Conservation (phyloP, 169 alveolate genomes). For the Plasmodium gallinaceum region DNA sequence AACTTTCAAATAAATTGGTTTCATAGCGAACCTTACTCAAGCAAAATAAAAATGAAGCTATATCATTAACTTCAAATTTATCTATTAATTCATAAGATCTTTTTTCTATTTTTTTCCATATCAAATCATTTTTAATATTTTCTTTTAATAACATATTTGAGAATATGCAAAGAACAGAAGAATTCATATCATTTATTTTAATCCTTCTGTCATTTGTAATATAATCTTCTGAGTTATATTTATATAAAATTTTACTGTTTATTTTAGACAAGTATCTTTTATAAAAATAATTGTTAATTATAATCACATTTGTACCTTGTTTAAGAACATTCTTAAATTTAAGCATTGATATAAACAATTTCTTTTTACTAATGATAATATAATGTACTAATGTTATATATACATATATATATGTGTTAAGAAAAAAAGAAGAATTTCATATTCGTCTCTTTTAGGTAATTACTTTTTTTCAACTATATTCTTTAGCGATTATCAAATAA, state of each 20-base stretch:
- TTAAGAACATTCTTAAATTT: conserved; percentile 39
- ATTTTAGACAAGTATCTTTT: conserved; percentile 25
- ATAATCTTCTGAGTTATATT: conserved; percentile 35
- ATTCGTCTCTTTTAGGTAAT: no score
- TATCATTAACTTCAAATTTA: conserved; percentile 55
- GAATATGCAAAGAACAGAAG: conserved; percentile 75
- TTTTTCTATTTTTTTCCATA: conserved; percentile 67
- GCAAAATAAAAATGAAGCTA: conserved; percentile 76
- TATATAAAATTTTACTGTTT: conserved; percentile 22
- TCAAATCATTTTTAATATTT: conserved; percentile 49
- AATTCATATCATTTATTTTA: conserved; percentile 64
- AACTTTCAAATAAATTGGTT: conserved; percentile 71
- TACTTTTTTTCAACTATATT: no score
- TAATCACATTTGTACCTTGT: conserved; percentile 21
- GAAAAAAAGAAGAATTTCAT: no score
- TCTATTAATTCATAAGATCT: conserved; percentile 72
- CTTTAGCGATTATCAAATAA: no score
- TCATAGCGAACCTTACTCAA: conserved; percentile 71
- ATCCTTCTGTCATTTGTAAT: conserved; percentile 15
- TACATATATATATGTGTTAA: neutral
- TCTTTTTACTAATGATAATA: neutral
- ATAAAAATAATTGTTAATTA: conserved; percentile 12
- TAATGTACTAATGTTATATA: neutral
- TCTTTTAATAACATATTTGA: conserved; percentile 74
- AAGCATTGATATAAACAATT: conserved; percentile 32